Evolutionary conservation across 1,284 basidiomycete genomes (phyloP).

Genomic region (Phylloboletellus chloephorus): DNA sequence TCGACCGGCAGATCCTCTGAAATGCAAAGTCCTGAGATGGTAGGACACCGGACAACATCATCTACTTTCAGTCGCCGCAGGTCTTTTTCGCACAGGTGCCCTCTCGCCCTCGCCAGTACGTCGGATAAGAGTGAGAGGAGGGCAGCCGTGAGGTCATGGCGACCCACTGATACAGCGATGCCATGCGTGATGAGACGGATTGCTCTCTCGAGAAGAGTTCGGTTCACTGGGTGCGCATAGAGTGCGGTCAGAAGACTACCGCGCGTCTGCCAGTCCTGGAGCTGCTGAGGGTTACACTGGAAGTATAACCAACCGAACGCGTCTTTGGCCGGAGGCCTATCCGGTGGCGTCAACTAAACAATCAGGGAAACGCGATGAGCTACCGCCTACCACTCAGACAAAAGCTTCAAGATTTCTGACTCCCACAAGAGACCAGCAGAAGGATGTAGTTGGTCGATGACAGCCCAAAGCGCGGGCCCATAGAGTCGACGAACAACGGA

Average conservation of each 20-base stretch:
- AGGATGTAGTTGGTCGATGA: slow-evolving; percentile 44
- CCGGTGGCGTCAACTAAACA: neutral
- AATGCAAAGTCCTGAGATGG: slow-evolving; percentile 33
- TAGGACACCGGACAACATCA: slow-evolving; percentile 33
- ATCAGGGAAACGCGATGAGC: neutral
- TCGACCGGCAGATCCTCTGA: slow-evolving; percentile 20
- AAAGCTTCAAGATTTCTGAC: slow-evolving; percentile 14
- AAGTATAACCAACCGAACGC: slow-evolving; percentile 44
- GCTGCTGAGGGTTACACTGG: slow-evolving; percentile 30
- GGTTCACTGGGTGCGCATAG: slow-evolving; percentile 22
- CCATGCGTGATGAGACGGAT: slow-evolving; percentile 38
- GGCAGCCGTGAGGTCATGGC: slow-evolving; percentile 19
- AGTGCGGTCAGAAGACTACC: slow-evolving; percentile 30
- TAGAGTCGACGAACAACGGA: slow-evolving; percentile 39
- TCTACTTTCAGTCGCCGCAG: slow-evolving; percentile 36
- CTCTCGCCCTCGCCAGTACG: slow-evolving; percentile 30
- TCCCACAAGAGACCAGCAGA: slow-evolving; percentile 40
- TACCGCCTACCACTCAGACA: slow-evolving; percentile 31
- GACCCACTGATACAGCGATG: slow-evolving; percentile 22
- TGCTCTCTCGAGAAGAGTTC: slow-evolving; percentile 33
- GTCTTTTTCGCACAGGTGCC: slow-evolving; percentile 26
- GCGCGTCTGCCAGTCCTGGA: slow-evolving; percentile 24
- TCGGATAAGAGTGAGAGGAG: slow-evolving; percentile 36
- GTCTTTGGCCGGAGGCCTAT: slow-evolving; percentile 20
- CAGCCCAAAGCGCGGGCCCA: slow-evolving; percentile 37